Base-by-base conservation (phyloP, 73 alveolate species). In the Symbiodinium pilosum region DNA sequence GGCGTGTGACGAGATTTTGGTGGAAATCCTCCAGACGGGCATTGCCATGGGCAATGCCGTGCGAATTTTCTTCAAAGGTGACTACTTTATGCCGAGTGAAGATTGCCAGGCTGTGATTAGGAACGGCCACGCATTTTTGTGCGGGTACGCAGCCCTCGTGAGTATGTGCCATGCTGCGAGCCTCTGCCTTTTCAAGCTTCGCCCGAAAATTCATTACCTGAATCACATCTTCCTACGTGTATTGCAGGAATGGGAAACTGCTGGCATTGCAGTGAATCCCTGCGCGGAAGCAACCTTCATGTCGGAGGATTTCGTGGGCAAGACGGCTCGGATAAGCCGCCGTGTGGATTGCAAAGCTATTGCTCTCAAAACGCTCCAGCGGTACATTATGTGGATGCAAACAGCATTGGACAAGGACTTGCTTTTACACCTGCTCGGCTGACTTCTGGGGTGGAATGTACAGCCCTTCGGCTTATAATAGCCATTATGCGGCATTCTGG, bases 241-340 rank as follows among this genome's bases (percentile, higher is more conserved):
- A 43, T 47, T 11, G 12, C 16, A 32, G 12, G 43, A 52, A 34
- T 56, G 30, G 36, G 9, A n/a, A 14, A 34, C 4, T 16, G 14
- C 41, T 3, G 39, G 40, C 43, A 14, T 40, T 4, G 84, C 41
- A 26, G 34, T 21, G 16, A 64, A 56, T 43, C 85, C 85, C 0
- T 9, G 52, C 43, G 68, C 68, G 30, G 94, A 87, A 24, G 56
- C 94, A 2, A 87, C 94, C 9, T 87, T 87, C 64, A 52, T 54
- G 94, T 12, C 36, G 1, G 94, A 87, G 30, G 94, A 87, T 26
- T 87, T 87, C 39, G 85, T 87, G 1, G 94, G 94, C n/a, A 41
- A 38, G 2, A 32, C 69, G 11, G 38, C 85, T 12, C 26, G 94
- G 26, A 3, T 87, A 0, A 16, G 43, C 9, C 40, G 94, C 32